Evolutionary conservation across 2,329 filamentous ascomycete species (phyloP), one percentile per base, ranked within the genome.

Genomic region (Epichloe sp.): DNA sequence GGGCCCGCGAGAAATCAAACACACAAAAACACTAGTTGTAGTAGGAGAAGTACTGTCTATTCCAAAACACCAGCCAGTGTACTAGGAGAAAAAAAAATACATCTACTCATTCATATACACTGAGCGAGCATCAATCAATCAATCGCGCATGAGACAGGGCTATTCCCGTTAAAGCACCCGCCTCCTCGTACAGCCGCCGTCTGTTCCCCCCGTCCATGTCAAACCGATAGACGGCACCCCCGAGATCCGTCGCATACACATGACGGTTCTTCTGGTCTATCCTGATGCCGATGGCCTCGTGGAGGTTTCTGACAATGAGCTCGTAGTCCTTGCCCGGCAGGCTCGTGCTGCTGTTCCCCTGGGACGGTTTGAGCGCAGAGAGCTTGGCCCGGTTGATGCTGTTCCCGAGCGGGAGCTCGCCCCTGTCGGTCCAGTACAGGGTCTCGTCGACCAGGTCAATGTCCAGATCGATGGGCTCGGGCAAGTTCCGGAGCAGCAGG

Each of bases 341-440:
- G 38, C 48, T 46, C 31, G 26, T 41, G 15, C 31, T 34, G 3
- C 26, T 17, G 34, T 11, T 31, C 3, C 51, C 21, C 14, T 50
- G 26, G 17, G 41, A n/a, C 2, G 23, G 37, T 44, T 44, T 45
- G 42, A 52, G 38, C 14, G 12, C 31, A 4, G 55, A 43, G 14
- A 59, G 45, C 2, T 35, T 43, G 23, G 41, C 64, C 5, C 67
- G 60, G 58, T 80, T 78, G 52, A 82, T 54, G 11, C 71, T 71
- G 58, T 78, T 80, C 0, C 79, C 79, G 8, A 62, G 58, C 0
- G 78, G 78, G 1, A 74, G 61, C 55, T 82, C 79, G 4, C 79
- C 80, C 0, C 79, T 67, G 55, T 82, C 79, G 0, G 79, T 80
- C 79, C 79, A 82, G 60, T 78, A 82, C 26, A 83, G 63, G 1